These are phyloP conservation scores for Penicillium freii DNA, from an alignment of 2,329 filamentous ascomycete species.

Conservation along the genomic window DNA sequence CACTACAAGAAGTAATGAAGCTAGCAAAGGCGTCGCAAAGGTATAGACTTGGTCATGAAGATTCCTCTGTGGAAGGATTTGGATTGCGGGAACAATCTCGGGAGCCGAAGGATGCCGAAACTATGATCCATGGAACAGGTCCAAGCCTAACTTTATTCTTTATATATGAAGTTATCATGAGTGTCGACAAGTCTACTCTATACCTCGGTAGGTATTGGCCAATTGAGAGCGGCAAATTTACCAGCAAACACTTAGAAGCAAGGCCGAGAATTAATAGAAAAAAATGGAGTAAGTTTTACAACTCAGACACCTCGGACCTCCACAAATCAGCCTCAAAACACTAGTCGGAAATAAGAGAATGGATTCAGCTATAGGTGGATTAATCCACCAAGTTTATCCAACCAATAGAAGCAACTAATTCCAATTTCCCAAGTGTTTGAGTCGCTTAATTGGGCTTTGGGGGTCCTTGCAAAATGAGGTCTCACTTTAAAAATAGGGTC, in stretches of 20 bases:
- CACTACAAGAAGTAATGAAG: background rate
- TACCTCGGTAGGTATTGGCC: too few species aligned
- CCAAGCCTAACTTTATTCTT: background rate
- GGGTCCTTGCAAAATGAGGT: background rate
- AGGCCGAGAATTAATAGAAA: background rate
- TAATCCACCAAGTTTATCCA: background rate
- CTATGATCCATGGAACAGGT: background rate
- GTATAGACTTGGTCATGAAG: background rate
- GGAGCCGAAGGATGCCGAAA: background rate
- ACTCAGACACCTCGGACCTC: background rate
- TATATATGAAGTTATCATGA: background rate
- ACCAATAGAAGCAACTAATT: background rate
- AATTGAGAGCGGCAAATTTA: too few species aligned
- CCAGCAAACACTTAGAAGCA: too few species aligned
- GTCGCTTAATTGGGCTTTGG: background rate
- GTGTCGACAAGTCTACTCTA: background rate
- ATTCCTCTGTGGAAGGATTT: background rate
- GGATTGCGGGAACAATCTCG: background rate
- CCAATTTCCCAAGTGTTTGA: background rate
- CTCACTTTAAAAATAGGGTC: conserved; percentile 1
- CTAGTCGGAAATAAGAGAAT: background rate
- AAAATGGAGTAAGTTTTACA: background rate
- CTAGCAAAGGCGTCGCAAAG: background rate
- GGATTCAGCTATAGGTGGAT: background rate
- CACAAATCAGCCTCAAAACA: background rate